Conservation (phyloP, 2,329 filamentous ascomycete species). For the Pyrenophora seminiperda region DNA sequence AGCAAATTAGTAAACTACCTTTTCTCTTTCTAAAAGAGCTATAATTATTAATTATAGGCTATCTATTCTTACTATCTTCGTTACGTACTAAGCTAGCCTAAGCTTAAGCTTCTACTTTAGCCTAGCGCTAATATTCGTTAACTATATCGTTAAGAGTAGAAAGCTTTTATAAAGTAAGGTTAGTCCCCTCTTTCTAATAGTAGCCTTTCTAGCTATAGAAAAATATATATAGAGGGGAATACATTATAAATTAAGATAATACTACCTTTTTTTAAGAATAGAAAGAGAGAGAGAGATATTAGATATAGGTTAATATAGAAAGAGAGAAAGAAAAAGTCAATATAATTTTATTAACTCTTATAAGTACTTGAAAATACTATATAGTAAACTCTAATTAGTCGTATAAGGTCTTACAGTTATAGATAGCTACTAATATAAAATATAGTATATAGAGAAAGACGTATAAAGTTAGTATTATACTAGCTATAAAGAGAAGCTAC, state of each 20-base stretch:
- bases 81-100: too few species aligned
- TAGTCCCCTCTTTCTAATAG: slow-evolving; percentile 13
- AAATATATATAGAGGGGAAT: slow-evolving; percentile 18
- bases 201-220: slow-evolving; percentile 18
- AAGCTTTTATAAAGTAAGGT: slow-evolving; percentile 16
- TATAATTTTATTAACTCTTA: neutral
- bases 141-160: slow-evolving; percentile 17
- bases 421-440: too few species aligned
- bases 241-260: slow-evolving; percentile 10
- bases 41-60: too few species aligned
- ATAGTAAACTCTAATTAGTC: neutral
- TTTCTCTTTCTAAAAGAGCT: too few species aligned
- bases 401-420: neutral
- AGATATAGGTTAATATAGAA: neutral
- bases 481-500: too few species aligned
- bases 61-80: too few species aligned
- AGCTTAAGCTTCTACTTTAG: too few species aligned
- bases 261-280: neutral
- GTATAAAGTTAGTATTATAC: too few species aligned
- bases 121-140: too few species aligned
- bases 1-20: too few species aligned
- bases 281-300: neutral
- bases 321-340: neutral
- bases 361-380: neutral
- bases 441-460: too few species aligned